Percentiles rank a stretch among this genome's conserved stretches.
These are phyloP conservation scores for Bertia moriformis DNA, from an alignment of 2,329 filamentous ascomycete genomes.

Conservation along the genomic window DNA sequence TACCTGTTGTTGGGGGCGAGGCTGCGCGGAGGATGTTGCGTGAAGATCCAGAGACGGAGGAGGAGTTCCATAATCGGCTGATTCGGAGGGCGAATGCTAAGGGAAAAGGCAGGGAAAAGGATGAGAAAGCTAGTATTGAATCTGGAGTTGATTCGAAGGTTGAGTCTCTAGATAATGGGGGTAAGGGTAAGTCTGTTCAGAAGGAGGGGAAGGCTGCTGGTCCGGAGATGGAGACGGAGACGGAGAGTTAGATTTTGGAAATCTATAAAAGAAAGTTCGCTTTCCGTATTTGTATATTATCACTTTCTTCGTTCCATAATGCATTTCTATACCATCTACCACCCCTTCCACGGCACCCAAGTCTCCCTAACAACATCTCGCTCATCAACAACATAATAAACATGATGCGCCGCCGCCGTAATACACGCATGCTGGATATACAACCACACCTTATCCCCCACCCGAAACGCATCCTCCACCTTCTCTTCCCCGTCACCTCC, in stretches of 20 bases:
- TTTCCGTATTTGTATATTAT: too few species aligned
- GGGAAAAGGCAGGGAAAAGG: neutral
- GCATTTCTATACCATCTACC: conserved; percentile 6
- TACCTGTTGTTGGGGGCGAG: neutral
- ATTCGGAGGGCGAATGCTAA: conserved; percentile 1
- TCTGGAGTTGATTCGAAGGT: neutral
- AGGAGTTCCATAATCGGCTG: neutral
- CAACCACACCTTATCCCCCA: conserved; percentile 17
- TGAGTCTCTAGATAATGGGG: neutral
- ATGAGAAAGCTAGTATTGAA: neutral
- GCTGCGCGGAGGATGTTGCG: neutral
- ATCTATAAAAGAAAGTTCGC: too few species aligned
- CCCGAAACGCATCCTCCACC: conserved; percentile 12
- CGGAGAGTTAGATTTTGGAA: neutral
- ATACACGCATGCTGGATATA: conserved; percentile 20
- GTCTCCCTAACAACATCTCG: conserved; percentile 15
- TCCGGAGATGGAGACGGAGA: neutral
- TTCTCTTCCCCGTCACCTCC: conserved; percentile 3
- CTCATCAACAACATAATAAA: conserved; percentile 19
- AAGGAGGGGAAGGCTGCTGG: neutral
- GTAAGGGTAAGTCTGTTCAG: too few species aligned
- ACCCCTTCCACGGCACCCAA: conserved; percentile 22
- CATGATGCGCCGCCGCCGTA: conserved; percentile 18
- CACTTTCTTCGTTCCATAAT: neutral
- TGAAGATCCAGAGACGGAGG: neutral